Percentiles rank a stretch among this genome's conserved stretches.
Evolutionary conservation across 169 alveolate genomes (phyloP).

Genomic region (Eimeria mitis): DNA sequence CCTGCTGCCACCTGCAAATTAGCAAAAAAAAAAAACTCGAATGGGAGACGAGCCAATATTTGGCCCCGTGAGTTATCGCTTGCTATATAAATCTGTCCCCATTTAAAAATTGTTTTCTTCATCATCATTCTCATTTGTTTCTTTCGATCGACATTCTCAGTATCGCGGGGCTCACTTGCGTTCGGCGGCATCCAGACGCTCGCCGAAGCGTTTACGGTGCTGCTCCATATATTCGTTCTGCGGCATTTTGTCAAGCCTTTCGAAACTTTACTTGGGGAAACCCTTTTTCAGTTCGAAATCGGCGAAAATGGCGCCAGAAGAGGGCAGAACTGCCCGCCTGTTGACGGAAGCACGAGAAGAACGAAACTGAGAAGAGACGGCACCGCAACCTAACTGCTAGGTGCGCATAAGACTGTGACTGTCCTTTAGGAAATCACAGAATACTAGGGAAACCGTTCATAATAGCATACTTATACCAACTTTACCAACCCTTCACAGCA

Average conservation of each 20-base stretch:
- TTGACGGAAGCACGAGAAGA: background rate
- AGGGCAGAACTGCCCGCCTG: background rate
- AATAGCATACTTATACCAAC: background rate
- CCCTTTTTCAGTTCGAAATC: background rate
- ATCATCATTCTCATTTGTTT: background rate
- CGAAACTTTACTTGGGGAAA: background rate
- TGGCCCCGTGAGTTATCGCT: background rate
- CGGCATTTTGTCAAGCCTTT: conserved; percentile 91
- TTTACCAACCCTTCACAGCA: background rate
- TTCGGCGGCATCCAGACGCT: conserved; percentile 97
- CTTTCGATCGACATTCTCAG: background rate
- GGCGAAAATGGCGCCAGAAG: background rate
- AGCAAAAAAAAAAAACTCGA: background rate
- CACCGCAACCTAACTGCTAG: background rate
- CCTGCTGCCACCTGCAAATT: background rate
- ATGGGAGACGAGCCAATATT: no score
- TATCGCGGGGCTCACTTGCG: conserved; percentile 82
- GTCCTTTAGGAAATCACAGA: background rate
- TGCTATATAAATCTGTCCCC: background rate
- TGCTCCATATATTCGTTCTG: conserved; percentile 98
- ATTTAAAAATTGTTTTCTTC: background rate
- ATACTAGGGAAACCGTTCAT: background rate
- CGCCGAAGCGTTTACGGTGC: conserved; percentile 98
- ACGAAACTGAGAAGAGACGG: background rate
- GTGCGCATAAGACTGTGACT: no score